A percentile compares a stretch with the other conserved stretches of the same genome.
These are phyloP conservation scores for Balakata baccata DNA, from an alignment of 345 rosid species.

Conservation along the genomic window DNA sequence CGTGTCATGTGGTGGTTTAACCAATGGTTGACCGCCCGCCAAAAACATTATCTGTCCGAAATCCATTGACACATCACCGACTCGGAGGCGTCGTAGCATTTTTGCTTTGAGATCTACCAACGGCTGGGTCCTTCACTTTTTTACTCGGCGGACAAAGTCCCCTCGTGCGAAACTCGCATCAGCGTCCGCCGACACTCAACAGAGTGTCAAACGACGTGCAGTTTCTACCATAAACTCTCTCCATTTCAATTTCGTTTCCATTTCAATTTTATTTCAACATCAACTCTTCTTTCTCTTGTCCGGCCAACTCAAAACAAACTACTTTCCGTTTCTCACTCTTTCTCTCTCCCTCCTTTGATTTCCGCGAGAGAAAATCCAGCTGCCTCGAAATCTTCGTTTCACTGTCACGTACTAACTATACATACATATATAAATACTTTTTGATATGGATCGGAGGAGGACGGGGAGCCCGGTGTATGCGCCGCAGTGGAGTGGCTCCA, in stretches of 20 bases:
- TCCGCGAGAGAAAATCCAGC: conserved; percentile 24
- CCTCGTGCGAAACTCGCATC: conserved; percentile 24
- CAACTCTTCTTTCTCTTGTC: conserved; percentile 5
- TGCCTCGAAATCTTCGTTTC: conserved; percentile 22
- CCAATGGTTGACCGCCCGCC: conserved; percentile 28
- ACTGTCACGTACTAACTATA: neutral
- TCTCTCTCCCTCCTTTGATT: conserved; percentile 11
- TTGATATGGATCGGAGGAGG: conserved; percentile 66
- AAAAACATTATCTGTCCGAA: neutral
- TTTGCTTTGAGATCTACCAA: neutral
- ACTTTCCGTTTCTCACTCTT: neutral
- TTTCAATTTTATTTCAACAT: too few species aligned
- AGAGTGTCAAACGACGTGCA: conserved; percentile 34
- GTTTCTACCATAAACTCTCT: conserved; percentile 3
- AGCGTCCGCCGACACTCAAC: neutral
- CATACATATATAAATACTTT: neutral
- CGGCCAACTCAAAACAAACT: neutral
- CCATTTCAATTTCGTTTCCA: neutral
- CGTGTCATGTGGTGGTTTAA: neutral
- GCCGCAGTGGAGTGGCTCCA: conserved; percentile 89
- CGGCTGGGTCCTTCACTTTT: conserved; percentile 20
- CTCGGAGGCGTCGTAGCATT: conserved; percentile 5
- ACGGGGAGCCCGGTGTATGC: conserved; percentile 60
- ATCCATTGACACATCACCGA: neutral
- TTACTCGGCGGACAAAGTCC: neutral